Percentiles rank a stretch among this genome's conserved stretches.
phyloP scores from a whole-genome alignment of 345 rosid genomes.

The Gossypium ekmanianum region DNA sequence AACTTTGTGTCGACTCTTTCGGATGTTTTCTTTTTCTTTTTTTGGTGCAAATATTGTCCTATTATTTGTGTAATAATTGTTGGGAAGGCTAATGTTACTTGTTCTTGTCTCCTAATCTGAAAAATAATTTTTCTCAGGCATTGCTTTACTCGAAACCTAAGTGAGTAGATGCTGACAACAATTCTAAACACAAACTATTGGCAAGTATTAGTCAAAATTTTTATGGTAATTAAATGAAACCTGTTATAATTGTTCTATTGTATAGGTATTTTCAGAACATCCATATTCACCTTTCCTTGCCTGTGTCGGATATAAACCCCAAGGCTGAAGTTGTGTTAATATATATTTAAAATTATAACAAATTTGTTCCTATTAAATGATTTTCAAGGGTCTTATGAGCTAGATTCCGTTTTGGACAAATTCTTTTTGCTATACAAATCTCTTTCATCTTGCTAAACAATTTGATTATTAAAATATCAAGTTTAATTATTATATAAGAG shows the following conservation, averaged over 20 bases:
- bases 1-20: not conserved
- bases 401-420: too few relatives aligned
- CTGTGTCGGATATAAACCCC: not conserved
- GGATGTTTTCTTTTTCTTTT: not conserved
- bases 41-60: conserved; percentile 16
- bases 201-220: not conserved
- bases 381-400: too few relatives aligned
- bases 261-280: not conserved
- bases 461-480: too few relatives aligned
- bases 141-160: too few relatives aligned
- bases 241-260: not conserved
- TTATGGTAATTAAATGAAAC: not conserved
- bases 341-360: too few relatives aligned
- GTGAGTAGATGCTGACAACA: too few relatives aligned
- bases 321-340: not conserved
- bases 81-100: not conserved
- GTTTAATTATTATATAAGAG: too few relatives aligned
- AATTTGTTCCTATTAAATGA: too few relatives aligned
- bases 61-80: conserved; percentile 6
- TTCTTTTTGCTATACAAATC: too few relatives aligned
- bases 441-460: too few relatives aligned
- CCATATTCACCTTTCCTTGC: not conserved
- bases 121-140: too few relatives aligned
- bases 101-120: too few relatives aligned
- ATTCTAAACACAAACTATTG: not conserved